Evolutionary conservation across 331 rosid species (phyloP), one percentile per base, ranked within the genome.

Genomic region (Rosa hybrid): DNA sequence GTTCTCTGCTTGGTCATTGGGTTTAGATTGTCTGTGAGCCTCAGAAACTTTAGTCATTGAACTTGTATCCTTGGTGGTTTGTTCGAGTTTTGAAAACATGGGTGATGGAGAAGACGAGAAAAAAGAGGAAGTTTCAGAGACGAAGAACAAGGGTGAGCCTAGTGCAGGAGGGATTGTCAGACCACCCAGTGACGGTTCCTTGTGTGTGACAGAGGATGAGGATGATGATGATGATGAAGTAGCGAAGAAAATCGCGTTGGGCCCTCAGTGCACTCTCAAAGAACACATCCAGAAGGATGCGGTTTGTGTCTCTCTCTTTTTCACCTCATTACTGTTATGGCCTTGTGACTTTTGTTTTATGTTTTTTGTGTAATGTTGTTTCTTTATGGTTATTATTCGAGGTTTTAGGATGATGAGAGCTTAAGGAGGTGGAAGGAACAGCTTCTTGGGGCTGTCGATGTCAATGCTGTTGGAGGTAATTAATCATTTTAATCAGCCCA

Each of bases 401-500:
- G 64, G 73, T 17, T 54, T 80, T 80, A 93, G 98, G 98, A 96
- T 83, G 98, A 96, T 65, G 98, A 93, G 84, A 96, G 99, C 88
- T 82, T 96, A 77, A 86, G 97, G 87, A 89, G 92, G 85, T 96
- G 99, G 99, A 96, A 93, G 89, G 98, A 96, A 77, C 99, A 96
- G 87, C 98, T 96, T 86, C 97, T 96, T 84, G 99, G 98, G 86
- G 86, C 90, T 83, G 97, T 96, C 60, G 98, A 96, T 75, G 81
- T 96, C n/a, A 81, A 82, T 85, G 83, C 97, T 82, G 97, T 92
- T 72, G 98, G 97, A 80, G 99, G 98, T 95, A 87, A 80, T 71
- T 95, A 87, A 80, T 71, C 41, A 21, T 74, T 23, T 74, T 68
- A n/a, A 23, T 41, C 51, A 45, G 9, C 20, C 2, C 53, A 49